phyloP scores from a whole-genome alignment of 768 basidiomycete species.

The Tylopilus balloui region DNA sequence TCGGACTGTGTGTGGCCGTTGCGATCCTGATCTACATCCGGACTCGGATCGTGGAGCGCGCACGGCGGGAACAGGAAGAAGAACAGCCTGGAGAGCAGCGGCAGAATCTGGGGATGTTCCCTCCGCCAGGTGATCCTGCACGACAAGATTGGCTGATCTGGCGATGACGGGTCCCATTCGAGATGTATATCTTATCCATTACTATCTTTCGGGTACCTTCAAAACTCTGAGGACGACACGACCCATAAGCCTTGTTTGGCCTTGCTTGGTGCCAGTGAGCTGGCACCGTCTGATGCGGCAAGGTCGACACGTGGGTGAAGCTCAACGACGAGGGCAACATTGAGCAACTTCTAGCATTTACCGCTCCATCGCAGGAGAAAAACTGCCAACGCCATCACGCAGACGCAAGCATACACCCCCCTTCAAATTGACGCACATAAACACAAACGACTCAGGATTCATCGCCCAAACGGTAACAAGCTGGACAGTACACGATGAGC shows the following conservation, averaged over 20 bases:
- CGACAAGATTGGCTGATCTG: constrained; percentile 64
- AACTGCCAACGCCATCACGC: no score
- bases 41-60: constrained; percentile 69
- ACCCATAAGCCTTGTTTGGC: constrained; percentile 29
- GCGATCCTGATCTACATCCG: constrained; percentile 75
- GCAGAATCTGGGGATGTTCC: constrained; percentile 48
- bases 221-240: not conserved
- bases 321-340: constrained; percentile 13
- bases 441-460: no score
- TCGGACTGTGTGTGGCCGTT: constrained; percentile 67
- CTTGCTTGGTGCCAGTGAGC: constrained; percentile 21
- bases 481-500: constrained; percentile 38
- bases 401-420: no score
- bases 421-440: no score
- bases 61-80: constrained; percentile 58
- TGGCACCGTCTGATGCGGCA: constrained; percentile 3
- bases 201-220: not conserved
- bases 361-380: not conserved
- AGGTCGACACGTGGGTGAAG: constrained; percentile 3
- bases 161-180: constrained; percentile 19
- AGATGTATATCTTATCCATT: constrained; percentile 9
- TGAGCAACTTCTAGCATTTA: not conserved
- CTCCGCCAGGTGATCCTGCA: constrained; percentile 59
- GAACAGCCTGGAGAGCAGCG: constrained; percentile 33
- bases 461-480: no score